These are phyloP conservation scores for Fusarium sambucinum DNA, from an alignment of 2,329 filamentous ascomycete species.

Conservation along the genomic window DNA sequence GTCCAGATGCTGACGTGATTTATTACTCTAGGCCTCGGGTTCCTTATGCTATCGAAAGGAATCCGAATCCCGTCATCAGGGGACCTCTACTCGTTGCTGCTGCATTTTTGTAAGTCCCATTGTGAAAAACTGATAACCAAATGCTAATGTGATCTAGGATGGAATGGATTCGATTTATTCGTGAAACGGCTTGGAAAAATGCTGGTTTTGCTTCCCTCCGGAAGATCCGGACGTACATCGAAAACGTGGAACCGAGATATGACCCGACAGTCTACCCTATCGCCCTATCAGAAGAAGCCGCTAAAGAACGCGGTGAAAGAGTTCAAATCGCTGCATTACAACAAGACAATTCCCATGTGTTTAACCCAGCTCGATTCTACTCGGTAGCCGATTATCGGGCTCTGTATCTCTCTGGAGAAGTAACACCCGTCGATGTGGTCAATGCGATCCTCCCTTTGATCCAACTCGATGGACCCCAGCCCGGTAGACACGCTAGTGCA, in stretches of 20 bases:
- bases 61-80: conserved; percentile 35
- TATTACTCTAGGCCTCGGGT: conserved; percentile 32
- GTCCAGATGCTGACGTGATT: conserved; percentile 26
- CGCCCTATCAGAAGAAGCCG: conserved; percentile 59
- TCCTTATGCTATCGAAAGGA: conserved; percentile 33
- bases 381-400: conserved; percentile 60
- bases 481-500: conserved; percentile 57
- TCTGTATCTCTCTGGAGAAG: conserved; percentile 58
- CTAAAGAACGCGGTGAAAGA: conserved; percentile 17
- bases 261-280: conserved; percentile 61
- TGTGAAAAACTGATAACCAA: fast-evolving
- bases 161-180: conserved; percentile 45
- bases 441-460: conserved; percentile 61
- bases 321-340: conserved; percentile 3
- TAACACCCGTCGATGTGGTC: conserved; percentile 61
- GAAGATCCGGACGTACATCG: conserved; percentile 63
- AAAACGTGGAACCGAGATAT: conserved; percentile 62
- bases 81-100: conserved; percentile 32
- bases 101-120: conserved; percentile 32
- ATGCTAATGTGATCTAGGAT: conserved; percentile 30
- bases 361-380: conserved; percentile 48
- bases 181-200: conserved; percentile 63
- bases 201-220: conserved; percentile 72
- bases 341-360: conserved; percentile 51
- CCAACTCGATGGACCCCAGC: conserved; percentile 53